Evolutionary conservation across 2,329 filamentous ascomycete species (phyloP), one percentile per base, ranked within the genome.

Genomic region (Penicillium sp.): DNA sequence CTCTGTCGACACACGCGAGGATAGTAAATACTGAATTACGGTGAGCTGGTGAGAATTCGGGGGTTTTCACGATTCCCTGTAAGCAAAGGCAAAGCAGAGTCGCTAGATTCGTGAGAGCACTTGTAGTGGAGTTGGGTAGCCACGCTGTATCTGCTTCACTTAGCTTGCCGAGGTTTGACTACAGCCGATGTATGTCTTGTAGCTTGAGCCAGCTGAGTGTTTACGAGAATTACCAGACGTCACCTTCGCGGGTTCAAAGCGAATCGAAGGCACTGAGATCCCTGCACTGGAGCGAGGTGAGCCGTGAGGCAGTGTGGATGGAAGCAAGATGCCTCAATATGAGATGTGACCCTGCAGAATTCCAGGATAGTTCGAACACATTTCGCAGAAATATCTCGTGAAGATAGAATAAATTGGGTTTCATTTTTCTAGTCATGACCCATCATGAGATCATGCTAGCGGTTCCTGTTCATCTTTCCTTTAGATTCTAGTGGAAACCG

Each of bases 381-480:
- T 26, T 48, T 55, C 51, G 27, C 57, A 51, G 55, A 55, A 58
- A 56, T 55, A 51, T 47, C 48, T 66, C 65, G 63, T 68, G 60
- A 64, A 63, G 62, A 41, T 59, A 63, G 39, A 42, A 63, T 63
- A 61, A 59, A 62, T 59, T 63, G 61, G 53, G 59, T 61, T 68
- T 68, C 64, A 68, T 69, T 68, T 61, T 58, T 62, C 50, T 66
- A 66, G 67, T 63, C 62, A 64, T 62, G 65, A 46, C 55, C 53
- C 52, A 59, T 63, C 58, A 57, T 62, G 49, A 51, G 59, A 50
- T 60, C 58, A 60, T 53, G 56, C 66, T 64, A 68, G 65, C 63
- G 62, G 65, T 64, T 63, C 59, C 62, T 65, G 66, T 62, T 66
- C 65, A 70, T 66, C 62, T 60, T 65, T 62, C 60, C 62, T 64